Evolutionary conservation across 2,329 filamentous ascomycete genomes (phyloP).

Genomic region (Chaetomium sp.): DNA sequence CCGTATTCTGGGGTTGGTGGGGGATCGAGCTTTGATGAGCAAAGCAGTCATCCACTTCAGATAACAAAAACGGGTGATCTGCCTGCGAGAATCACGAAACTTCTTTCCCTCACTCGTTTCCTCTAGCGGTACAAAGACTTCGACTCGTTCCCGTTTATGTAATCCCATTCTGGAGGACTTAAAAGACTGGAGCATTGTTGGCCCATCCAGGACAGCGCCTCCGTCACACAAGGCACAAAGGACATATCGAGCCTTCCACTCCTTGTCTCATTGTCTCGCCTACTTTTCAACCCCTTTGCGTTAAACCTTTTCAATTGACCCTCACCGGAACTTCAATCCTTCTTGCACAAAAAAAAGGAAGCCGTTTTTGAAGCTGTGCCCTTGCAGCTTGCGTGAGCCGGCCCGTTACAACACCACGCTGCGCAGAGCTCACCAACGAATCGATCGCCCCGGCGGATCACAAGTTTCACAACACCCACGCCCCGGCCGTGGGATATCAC

Average conservation of each 20-base stretch:
- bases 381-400: neutral
- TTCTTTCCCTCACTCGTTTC: neutral
- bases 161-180: too few species aligned
- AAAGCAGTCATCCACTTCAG: constrained; percentile 19
- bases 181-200: too few species aligned
- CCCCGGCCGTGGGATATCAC: neutral
- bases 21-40: constrained; percentile 4
- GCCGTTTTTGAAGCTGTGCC: neutral
- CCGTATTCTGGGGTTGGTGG: constrained; percentile 10
- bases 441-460: constrained; percentile 8
- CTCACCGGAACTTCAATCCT: too few species aligned
- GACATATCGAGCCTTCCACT: too few species aligned
- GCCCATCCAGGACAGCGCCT: neutral
- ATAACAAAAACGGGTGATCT: neutral
- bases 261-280: too few species aligned
- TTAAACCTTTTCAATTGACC: neutral
- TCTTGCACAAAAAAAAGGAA: too few species aligned
- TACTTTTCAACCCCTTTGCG: too few species aligned
- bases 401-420: neutral
- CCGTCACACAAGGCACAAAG: neutral
- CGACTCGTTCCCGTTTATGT: too few species aligned
- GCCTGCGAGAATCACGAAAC: neutral
- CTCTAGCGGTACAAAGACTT: neutral
- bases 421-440: neutral
- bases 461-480: constrained; percentile 2